Evolutionary conservation across 441 rosid genomes (phyloP).

Genomic region (Macaranga tanarius): DNA sequence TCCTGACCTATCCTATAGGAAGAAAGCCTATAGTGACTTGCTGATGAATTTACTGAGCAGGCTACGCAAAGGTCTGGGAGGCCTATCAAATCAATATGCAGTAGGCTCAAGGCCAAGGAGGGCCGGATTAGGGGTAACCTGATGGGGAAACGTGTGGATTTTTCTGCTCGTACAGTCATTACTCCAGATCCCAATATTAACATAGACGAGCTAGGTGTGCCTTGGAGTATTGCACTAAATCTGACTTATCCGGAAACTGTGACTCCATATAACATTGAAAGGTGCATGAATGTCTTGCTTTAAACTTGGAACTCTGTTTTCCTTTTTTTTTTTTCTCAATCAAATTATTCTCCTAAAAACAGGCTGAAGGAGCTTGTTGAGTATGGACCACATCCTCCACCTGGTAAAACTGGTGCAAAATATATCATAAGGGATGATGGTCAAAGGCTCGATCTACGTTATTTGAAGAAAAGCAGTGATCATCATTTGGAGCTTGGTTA

Average conservation of each 20-base stretch:
- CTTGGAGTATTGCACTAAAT: constrained; percentile 98
- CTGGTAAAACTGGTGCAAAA: constrained; percentile 97
- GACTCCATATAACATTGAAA: constrained; percentile 98
- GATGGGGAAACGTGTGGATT: constrained; percentile 99
- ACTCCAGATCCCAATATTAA: constrained; percentile 97
- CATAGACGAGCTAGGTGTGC: constrained; percentile 96
- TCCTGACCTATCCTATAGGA: not conserved
- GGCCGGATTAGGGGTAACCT: constrained; percentile 96
- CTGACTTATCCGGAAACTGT: constrained; percentile 97
- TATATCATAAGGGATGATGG: constrained; percentile 98
- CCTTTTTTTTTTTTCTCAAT: not conserved
- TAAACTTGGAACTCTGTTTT: not conserved
- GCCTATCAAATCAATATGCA: constrained; percentile 96
- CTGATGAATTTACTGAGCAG: constrained; percentile 37
- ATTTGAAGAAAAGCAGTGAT: constrained; percentile 98
- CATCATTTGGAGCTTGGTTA: constrained; percentile 99
- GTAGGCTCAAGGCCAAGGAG: constrained; percentile 98
- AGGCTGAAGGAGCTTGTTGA: constrained; percentile 98
- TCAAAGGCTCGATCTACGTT: constrained; percentile 97
- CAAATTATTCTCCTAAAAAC: constrained; percentile 16
- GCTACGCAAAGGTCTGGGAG: constrained; percentile 99
- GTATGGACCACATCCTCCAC: constrained; percentile 99
- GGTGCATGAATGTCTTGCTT: constrained; percentile 34
- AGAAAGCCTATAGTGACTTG: constrained; percentile 1
- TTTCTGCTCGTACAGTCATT: constrained; percentile 94